Conservation (phyloP, 805 yeast genomes). For the Barnettozyma populi region DNA sequence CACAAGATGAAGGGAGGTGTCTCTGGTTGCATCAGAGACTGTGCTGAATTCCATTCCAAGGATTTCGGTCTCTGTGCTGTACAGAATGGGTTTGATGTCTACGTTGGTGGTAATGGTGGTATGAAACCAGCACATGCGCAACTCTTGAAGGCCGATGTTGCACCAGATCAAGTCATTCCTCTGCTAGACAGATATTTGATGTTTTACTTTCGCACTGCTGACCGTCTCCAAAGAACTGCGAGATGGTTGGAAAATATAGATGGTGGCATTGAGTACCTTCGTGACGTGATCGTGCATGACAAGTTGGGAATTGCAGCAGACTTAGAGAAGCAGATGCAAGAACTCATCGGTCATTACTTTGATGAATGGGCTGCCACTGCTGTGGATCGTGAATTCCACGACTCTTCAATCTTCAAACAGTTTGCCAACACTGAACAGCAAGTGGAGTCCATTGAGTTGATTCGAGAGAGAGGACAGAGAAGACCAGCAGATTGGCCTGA, state of each 20-base stretch:
- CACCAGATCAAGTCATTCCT: slow-evolving; percentile 33
- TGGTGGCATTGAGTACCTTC: slow-evolving; percentile 33
- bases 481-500: slow-evolving; percentile 34
- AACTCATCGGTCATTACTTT: slow-evolving; percentile 29
- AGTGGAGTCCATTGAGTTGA: slow-evolving; percentile 30
- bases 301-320: slow-evolving; percentile 32
- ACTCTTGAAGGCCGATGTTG: slow-evolving; percentile 28
- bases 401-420: slow-evolving; percentile 26
- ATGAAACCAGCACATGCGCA: slow-evolving; percentile 36
- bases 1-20: slow-evolving; percentile 36
- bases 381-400: slow-evolving; percentile 15
- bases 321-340: slow-evolving; percentile 30
- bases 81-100: slow-evolving; percentile 32
- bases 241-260: slow-evolving; percentile 33
- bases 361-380: slow-evolving; percentile 33
- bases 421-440: slow-evolving; percentile 28
- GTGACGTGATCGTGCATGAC: slow-evolving; percentile 30
- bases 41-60: slow-evolving; percentile 34
- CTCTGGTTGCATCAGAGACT: slow-evolving; percentile 34
- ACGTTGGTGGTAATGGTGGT: slow-evolving; percentile 36
- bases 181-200: slow-evolving; percentile 32
- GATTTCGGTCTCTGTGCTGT: slow-evolving; percentile 35
- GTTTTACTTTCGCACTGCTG: slow-evolving; percentile 35
- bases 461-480: slow-evolving; percentile 32
- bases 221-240: slow-evolving; percentile 33